phyloP scores from a whole-genome alignment of 768 basidiomycete genomes.

The Russula olivacea region DNA sequence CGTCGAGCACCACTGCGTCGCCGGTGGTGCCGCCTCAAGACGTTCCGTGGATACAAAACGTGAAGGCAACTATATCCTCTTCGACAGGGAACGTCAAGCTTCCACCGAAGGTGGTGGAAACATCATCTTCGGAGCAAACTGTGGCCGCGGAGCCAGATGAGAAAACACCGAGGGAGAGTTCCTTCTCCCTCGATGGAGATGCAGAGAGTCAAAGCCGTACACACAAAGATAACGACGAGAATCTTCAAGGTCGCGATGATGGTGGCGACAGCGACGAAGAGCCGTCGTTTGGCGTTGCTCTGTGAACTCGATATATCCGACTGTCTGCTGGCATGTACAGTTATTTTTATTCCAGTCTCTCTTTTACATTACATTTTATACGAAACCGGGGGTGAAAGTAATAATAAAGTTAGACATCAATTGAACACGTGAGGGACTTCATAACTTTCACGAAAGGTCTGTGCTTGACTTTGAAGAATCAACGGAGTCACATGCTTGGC shows the following conservation, averaged over 20 bases:
- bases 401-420: too few relatives aligned
- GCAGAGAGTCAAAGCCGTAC: background rate
- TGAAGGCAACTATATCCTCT: background rate
- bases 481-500: too few relatives aligned
- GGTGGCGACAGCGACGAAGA: conserved; percentile 14
- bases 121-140: background rate
- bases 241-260: background rate
- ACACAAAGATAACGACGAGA: background rate
- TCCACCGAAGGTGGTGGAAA: background rate
- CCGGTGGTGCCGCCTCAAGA: conserved; percentile 6
- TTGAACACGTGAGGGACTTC: too few relatives aligned
- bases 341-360: background rate
- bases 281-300: conserved; percentile 20
- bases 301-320: conserved; percentile 4
- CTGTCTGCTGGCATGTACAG: conserved; percentile 9
- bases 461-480: too few relatives aligned
- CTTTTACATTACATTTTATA: background rate
- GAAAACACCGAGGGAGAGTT: conserved; percentile 7
- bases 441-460: too few relatives aligned
- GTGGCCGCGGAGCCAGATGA: conserved; percentile 1
- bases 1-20: conserved; percentile 11
- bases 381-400: background rate
- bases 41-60: background rate
- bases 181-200: background rate
- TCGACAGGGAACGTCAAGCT: background rate